Conservation (phyloP, 2,329 filamentous ascomycete genomes). For the Sclerotinia glacialis region DNA sequence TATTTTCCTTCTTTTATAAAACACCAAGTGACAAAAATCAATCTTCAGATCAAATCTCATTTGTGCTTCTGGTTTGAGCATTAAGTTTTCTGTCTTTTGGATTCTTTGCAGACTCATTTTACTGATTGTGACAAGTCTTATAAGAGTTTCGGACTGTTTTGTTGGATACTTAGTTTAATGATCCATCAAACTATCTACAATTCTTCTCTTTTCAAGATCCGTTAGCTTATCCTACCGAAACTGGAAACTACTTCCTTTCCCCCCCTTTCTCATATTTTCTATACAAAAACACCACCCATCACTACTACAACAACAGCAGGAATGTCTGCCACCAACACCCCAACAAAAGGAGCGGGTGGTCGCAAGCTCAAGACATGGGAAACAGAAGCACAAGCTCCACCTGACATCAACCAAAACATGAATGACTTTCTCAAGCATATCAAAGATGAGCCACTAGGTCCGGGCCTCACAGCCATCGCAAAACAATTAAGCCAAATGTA, state of each 20-base stretch:
- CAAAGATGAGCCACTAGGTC: neutral
- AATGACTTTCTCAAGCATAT: slow-evolving; percentile 2
- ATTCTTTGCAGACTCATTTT: neutral
- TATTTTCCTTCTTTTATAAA: neutral
- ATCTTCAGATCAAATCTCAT: neutral
- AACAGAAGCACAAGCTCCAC: neutral
- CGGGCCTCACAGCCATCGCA: neutral
- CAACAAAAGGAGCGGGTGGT: neutral
- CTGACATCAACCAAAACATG: neutral
- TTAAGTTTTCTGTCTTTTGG: neutral
- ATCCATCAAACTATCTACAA: neutral
- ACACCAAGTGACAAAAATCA: neutral
- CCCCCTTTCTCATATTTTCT: too few species aligned
- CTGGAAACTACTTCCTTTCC: neutral
- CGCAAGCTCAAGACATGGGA: slow-evolving; percentile 9
- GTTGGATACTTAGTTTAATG: neutral
- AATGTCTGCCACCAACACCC: neutral
- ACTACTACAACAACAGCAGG: neutral
- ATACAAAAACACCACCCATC: neutral
- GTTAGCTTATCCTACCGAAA: neutral
- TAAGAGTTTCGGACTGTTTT: neutral
- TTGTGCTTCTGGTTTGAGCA: neutral
- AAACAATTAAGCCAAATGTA: neutral
- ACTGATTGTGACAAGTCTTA: neutral
- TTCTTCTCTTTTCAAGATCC: neutral